These are phyloP conservation scores for Coemansia sp. DNA, from an alignment of 192 early-diverging fungal species.

Conservation along the genomic window DNA sequence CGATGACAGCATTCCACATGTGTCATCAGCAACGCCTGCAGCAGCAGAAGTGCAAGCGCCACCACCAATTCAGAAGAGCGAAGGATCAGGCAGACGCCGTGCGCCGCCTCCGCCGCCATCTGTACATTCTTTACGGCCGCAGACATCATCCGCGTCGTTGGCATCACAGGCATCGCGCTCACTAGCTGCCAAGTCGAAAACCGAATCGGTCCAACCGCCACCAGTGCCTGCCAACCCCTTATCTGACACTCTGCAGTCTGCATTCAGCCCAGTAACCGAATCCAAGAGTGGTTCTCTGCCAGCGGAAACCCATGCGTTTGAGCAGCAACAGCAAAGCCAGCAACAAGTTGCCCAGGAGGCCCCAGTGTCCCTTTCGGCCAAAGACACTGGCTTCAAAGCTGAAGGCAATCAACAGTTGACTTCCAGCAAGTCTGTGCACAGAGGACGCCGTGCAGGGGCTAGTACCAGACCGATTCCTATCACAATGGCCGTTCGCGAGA, in stretches of 20 bases:
- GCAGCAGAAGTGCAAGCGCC: not conserved
- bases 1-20: not conserved
- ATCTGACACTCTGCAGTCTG: not conserved
- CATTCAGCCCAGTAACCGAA: not conserved
- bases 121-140: not conserved
- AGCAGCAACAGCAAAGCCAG: not conserved
- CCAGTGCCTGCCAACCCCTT: too few species aligned
- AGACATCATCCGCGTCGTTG: not conserved
- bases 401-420: not conserved
- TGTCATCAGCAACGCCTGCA: not conserved
- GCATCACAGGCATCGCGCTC: not conserved
- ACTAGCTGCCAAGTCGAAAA: not conserved
- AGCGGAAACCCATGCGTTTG: not conserved
- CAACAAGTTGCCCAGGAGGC: not conserved
- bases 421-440: slow-evolving; percentile 14
- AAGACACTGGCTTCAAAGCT: too few species aligned
- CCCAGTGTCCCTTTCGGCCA: too few species aligned
- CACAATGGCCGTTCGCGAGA: slow-evolving; percentile 33
- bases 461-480: slow-evolving; percentile 31
- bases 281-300: not conserved
- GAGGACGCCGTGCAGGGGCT: slow-evolving; percentile 26
- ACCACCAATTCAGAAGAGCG: slow-evolving; percentile 17
- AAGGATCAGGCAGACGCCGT: slow-evolving; percentile 38
- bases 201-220: too few species aligned
- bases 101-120: slow-evolving; percentile 46